Conservation (phyloP, 768 basidiomycete genomes). For the Boletus rubescentipes region DNA sequence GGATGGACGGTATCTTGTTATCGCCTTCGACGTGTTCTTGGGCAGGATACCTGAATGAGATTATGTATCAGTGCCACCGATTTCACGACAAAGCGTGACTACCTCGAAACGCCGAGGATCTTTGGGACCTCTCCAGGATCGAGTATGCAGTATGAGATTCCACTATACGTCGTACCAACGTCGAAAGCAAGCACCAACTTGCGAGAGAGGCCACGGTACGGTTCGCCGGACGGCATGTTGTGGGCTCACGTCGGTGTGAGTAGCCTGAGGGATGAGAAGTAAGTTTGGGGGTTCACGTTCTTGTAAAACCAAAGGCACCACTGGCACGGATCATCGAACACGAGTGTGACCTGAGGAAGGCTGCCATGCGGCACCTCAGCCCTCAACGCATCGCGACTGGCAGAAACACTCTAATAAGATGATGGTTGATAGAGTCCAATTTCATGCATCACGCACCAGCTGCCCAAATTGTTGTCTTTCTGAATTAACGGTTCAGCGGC, state of each 20-base stretch:
- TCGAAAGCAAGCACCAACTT: constrained; percentile 46
- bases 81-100: neutral
- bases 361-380: neutral
- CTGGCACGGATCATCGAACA: neutral
- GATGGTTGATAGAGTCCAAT: too few species aligned
- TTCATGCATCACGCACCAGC: too few species aligned
- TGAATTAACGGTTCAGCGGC: too few species aligned
- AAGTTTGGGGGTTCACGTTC: neutral
- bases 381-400: too few species aligned
- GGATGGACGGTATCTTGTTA: constrained; percentile 47
- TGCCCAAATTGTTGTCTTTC: too few species aligned
- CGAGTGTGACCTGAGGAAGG: neutral
- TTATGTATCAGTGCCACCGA: neutral
- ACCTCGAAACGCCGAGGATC: constrained; percentile 31
- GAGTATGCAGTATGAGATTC: constrained; percentile 37
- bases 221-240: constrained; percentile 29
- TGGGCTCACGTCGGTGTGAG: neutral
- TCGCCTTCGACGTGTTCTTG: constrained; percentile 47
- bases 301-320: too few species aligned
- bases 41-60: constrained; percentile 41
- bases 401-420: neutral
- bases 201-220: constrained; percentile 38
- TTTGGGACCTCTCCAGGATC: constrained; percentile 35
- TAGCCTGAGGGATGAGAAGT: neutral
- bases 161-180: constrained; percentile 45